A percentile compares a stretch with the other conserved stretches of the same genome.
phyloP scores from a whole-genome alignment of 192 early-diverging fungal species.

The Entomortierella chlamydospora region DNA sequence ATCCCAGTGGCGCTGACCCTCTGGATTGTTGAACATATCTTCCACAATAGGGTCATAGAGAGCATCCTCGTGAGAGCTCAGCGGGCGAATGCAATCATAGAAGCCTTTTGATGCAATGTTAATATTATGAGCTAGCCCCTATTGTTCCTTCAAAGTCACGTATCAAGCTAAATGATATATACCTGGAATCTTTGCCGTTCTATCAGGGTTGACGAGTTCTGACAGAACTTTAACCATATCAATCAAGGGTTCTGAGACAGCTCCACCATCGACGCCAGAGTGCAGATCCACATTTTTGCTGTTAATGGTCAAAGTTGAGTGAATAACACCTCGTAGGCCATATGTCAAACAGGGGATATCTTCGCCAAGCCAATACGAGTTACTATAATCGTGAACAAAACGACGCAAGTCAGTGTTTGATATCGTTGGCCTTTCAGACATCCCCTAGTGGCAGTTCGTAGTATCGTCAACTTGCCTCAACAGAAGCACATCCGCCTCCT shows the following conservation, averaged over 20 bases:
- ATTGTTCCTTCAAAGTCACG: too few relatives aligned
- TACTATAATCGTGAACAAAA: slow-evolving; percentile 53
- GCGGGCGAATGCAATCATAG: slow-evolving; percentile 70
- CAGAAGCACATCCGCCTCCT: slow-evolving; percentile 66
- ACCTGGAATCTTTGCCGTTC: slow-evolving; percentile 73
- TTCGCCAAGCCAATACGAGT: slow-evolving; percentile 86
- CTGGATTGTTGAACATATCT: slow-evolving; percentile 53
- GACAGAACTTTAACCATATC: slow-evolving; percentile 74
- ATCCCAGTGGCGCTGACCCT: slow-evolving; percentile 23
- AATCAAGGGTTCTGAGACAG: slow-evolving; percentile 76
- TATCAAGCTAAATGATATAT: background rate
- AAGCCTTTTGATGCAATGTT: slow-evolving; percentile 56
- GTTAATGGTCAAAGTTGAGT: slow-evolving; percentile 65
- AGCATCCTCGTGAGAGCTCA: slow-evolving; percentile 64
- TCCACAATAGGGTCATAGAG: slow-evolving; percentile 70
- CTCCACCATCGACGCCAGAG: slow-evolving; percentile 81
- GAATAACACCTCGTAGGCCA: slow-evolving; percentile 81
- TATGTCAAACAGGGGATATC: slow-evolving; percentile 82
- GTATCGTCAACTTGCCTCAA: slow-evolving; percentile 45
- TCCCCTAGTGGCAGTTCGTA: too few relatives aligned
- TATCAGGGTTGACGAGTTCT: slow-evolving; percentile 64
- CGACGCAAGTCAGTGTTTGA: too few relatives aligned
- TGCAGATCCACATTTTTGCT: slow-evolving; percentile 73
- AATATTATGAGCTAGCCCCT: too few relatives aligned
- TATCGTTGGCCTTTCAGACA: too few relatives aligned